Evolutionary conservation across 352 stramenopile genomes (phyloP).

Genomic region (Globisporangium mamillatum): DNA sequence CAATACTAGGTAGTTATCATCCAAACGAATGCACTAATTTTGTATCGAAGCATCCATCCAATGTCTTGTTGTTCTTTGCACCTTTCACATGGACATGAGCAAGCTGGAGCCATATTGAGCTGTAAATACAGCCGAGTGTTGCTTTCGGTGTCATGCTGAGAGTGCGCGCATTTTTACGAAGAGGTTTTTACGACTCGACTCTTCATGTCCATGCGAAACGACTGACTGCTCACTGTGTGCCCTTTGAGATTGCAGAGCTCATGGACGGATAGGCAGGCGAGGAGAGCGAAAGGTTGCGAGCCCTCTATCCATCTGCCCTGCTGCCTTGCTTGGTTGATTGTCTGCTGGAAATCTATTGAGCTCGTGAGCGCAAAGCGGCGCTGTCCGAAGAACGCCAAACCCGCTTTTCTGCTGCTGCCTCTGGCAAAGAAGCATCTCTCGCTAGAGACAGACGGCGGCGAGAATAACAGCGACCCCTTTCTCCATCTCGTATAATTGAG

Average conservation of each 20-base stretch:
- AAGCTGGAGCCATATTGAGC: background rate
- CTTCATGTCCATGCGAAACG: background rate
- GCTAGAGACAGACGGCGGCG: background rate
- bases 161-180: background rate
- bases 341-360: background rate
- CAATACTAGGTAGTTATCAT: too few species aligned
- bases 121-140: background rate
- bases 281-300: background rate
- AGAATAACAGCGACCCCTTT: background rate
- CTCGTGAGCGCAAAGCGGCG: background rate
- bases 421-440: background rate
- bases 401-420: background rate
- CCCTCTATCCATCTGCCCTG: background rate
- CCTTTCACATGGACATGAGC: too few species aligned
- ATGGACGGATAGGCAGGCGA: background rate
- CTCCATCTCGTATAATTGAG: background rate
- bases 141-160: background rate
- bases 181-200: constrained; percentile 10
- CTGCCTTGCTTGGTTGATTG: background rate
- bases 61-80: background rate
- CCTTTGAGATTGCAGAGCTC: background rate
- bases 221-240: background rate
- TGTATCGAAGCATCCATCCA: background rate
- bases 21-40: background rate
- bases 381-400: constrained; percentile 7